These are phyloP conservation scores for Datisca glomerata DNA, from an alignment of 306 rosid species.

Conservation along the genomic window DNA sequence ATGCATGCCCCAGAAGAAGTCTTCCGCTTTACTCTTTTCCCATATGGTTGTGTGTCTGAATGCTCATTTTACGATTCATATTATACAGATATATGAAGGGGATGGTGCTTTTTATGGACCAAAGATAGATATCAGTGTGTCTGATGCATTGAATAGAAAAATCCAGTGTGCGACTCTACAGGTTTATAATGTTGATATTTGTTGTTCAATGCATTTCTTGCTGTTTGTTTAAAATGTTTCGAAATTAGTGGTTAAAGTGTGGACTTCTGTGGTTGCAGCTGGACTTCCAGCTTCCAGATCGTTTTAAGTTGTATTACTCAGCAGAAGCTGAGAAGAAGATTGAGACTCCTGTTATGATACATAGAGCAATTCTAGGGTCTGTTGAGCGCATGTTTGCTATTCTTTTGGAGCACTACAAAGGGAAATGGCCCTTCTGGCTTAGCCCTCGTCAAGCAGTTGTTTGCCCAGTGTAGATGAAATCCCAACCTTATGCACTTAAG, in stretches of 20 bases:
- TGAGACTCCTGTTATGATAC: conserved; percentile 87
- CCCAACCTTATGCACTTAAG: conserved; percentile 60
- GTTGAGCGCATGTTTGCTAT: conserved; percentile 91
- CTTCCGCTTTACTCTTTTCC: too few relatives aligned
- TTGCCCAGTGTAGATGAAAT: conserved; percentile 82
- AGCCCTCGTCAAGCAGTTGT: conserved; percentile 94
- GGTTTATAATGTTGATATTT: conserved; percentile 42
- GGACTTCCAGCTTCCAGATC: conserved; percentile 89
- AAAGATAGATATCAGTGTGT: conserved; percentile 80
- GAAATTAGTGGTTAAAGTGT: conserved; percentile 5
- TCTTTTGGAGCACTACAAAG: conserved; percentile 86
- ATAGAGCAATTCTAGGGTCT: conserved; percentile 85
- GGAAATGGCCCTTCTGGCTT: conserved; percentile 97
- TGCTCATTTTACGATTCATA: not conserved
- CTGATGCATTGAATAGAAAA: conserved; percentile 79
- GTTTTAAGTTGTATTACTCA: conserved; percentile 72
- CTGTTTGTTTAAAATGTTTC: too few relatives aligned
- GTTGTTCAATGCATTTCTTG: too few relatives aligned
- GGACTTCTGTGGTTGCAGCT: conserved; percentile 45
- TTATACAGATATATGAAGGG: conserved; percentile 60
- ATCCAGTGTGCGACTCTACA: conserved; percentile 88
- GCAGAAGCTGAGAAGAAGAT: conserved; percentile 91
- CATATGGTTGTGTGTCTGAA: not conserved
- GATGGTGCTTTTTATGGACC: conserved; percentile 95
- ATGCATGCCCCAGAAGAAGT: too few relatives aligned